A percentile compares a stretch with the other conserved stretches of the same genome.
Conservation (phyloP, 306 rosid genomes). For the Corylus avellana region DNA sequence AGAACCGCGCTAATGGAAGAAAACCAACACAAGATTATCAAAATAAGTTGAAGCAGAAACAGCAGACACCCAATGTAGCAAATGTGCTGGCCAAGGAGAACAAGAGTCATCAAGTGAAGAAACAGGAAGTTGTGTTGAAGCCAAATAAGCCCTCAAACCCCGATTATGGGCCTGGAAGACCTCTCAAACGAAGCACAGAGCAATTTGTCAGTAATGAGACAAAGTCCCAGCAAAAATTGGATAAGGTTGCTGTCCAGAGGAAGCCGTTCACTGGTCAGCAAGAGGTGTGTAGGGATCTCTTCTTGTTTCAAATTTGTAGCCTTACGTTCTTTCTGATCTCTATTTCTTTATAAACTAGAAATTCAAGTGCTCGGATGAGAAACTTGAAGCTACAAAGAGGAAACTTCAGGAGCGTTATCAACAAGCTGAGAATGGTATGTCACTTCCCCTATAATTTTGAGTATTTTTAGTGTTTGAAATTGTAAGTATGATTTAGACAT, state of each 20-base stretch:
- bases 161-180: constrained; percentile 54
- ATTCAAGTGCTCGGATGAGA: constrained; percentile 61
- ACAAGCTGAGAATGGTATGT: constrained; percentile 85
- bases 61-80: constrained; percentile 34
- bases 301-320: not conserved
- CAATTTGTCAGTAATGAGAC: constrained; percentile 37
- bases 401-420: constrained; percentile 94
- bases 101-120: constrained; percentile 48
- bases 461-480: not conserved
- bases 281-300: constrained; percentile 50
- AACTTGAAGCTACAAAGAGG: constrained; percentile 95
- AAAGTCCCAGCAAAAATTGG: constrained; percentile 44
- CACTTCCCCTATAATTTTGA: constrained; percentile 1
- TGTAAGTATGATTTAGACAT: not conserved
- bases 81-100: constrained; percentile 43
- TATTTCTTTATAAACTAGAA: constrained; percentile 37
- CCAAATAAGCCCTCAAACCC: constrained; percentile 47
- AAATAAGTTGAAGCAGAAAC: constrained; percentile 42
- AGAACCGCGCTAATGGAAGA: constrained; percentile 57
- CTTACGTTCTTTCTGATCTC: constrained; percentile 32
- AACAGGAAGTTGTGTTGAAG: constrained; percentile 50
- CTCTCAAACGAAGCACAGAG: constrained; percentile 47
- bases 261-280: constrained; percentile 46
- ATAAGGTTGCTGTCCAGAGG: constrained; percentile 43
- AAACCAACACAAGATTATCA: constrained; percentile 45